These are phyloP conservation scores for Colletotrichum nymphaeae DNA, from an alignment of 2,329 filamentous ascomycete genomes.

Conservation along the genomic window DNA sequence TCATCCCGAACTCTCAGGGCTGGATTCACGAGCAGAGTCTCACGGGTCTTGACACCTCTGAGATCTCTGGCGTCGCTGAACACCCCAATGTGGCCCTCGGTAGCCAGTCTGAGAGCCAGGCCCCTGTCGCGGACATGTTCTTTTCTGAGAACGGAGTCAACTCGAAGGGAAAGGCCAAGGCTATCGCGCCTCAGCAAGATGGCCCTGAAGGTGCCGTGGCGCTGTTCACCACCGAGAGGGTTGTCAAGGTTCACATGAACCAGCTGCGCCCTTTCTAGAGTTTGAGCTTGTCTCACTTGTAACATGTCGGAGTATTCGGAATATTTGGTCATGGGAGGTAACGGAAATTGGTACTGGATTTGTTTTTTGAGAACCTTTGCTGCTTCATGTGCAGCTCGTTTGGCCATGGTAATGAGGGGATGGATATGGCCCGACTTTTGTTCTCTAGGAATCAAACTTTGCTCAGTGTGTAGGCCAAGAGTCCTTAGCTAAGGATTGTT, in stretches of 20 bases:
- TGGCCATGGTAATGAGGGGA: background rate
- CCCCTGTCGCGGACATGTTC: background rate
- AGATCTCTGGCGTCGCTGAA: slow-evolving; percentile 8
- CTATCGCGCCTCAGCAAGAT: background rate
- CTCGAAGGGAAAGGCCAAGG: background rate
- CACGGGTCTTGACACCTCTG: slow-evolving; percentile 1
- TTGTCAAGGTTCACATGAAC: background rate
- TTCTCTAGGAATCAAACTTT: background rate
- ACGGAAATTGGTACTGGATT: background rate
- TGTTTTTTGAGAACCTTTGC: background rate
- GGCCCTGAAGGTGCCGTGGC: background rate
- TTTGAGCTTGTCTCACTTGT: background rate
- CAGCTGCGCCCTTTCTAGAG: background rate
- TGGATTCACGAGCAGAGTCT: slow-evolving; percentile 4
- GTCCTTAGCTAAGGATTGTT: background rate
- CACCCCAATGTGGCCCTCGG: background rate
- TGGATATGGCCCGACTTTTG: background rate
- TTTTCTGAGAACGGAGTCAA: background rate
- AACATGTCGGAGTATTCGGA: background rate
- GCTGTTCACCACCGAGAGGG: slow-evolving; percentile 2
- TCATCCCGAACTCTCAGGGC: background rate
- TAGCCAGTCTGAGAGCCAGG: background rate
- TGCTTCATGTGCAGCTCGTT: background rate
- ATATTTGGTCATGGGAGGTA: background rate
- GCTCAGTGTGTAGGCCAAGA: background rate